Evolutionary conservation across 2,329 filamentous ascomycete species (phyloP), one percentile per base, ranked within the genome.

Genomic region (Colletotrichum coccodes): DNA sequence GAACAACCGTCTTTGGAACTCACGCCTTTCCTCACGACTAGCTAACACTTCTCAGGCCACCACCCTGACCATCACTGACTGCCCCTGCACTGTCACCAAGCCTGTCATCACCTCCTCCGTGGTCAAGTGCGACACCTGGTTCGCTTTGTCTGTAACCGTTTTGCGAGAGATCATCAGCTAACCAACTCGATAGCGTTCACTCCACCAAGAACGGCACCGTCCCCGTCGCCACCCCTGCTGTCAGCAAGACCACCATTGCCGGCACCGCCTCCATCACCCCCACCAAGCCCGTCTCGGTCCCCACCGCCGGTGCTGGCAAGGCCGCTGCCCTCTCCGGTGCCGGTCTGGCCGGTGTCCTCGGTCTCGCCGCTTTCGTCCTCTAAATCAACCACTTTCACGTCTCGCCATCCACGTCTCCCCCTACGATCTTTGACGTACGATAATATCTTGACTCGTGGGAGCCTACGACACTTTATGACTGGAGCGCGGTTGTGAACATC

Each of bases 11-110:
- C 30, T 32, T 53, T 28, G 5, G 49, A 58, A 50, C 14, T 14
- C 18, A 54, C 32, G 30, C 52, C 38, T 4, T n/a, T 49, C 16
- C 32, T 16, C 32, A 44, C 18, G 11, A 40, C 58, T 72, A 85
- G 84, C 79, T 61, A 63, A 69, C 49, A 30, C 18, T 6, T 30
- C 56, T 21, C 59, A 89, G 87, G 81, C 90, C 78, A 91, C 89
- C 79, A 91, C 89, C 79, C 81, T 92, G 80, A 92, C 90, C 83
- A 88, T 92, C 85, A 89, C 89, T 75, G 84, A 91, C 86, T 92
- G 91, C 87, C 88, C 90, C 75, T 92, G 90, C 90, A 93, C 88
- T 77, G 77, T 89, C 81, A 86, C 84, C 83, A 87, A 85, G 83
- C 87, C 88, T 62, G 82, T 90, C 74, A 80, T 81, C 77, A 85